Percentiles rank a stretch among this genome's conserved stretches.
Evolutionary conservation across 2,329 filamentous ascomycete genomes (phyloP).

Genomic region (Tolypocladium nubicola): DNA sequence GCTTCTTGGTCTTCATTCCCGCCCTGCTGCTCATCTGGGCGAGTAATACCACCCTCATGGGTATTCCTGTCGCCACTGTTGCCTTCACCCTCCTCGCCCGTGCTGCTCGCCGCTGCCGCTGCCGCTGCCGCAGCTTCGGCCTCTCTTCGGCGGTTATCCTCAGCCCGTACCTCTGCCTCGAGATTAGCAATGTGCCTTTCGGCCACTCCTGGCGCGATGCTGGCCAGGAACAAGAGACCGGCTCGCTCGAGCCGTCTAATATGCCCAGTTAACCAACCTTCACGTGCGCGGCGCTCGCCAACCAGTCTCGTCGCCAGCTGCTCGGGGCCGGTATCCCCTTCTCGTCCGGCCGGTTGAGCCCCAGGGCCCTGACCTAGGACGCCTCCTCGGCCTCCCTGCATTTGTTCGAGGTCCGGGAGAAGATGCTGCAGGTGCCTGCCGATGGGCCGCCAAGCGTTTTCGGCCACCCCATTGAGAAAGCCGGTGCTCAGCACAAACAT

Average conservation of each 20-base stretch:
- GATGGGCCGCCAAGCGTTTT: conserved; percentile 45
- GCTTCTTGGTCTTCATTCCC: conserved; percentile 4
- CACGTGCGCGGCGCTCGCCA: conserved; percentile 20
- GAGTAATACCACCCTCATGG: not conserved
- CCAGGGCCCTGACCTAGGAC: conserved; percentile 10
- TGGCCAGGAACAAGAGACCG: conserved; percentile 52
- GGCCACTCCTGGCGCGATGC: conserved; percentile 54
- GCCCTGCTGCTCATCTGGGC: conserved; percentile 2
- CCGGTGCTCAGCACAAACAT: conserved; percentile 52
- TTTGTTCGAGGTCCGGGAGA: conserved; percentile 39
- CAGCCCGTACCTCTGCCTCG: conserved; percentile 39
- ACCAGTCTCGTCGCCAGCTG: conserved; percentile 44
- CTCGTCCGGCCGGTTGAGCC: conserved; percentile 13
- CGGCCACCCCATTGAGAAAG: conserved; percentile 42
- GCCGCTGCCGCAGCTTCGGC: conserved; percentile 21
- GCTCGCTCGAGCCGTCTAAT: conserved; percentile 47
- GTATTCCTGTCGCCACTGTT: conserved; percentile 1
- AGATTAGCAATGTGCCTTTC: conserved; percentile 53
- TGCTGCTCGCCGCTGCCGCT: conserved; percentile 15
- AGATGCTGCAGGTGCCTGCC: conserved; percentile 49
- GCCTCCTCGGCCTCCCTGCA: conserved; percentile 6
- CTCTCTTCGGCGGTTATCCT: conserved; percentile 30
- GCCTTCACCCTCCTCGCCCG: conserved; percentile 10
- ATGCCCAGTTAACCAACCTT: conserved; percentile 25
- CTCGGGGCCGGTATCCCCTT: conserved; percentile 31